Evolutionary conservation across 2,329 filamentous ascomycete species (phyloP), one percentile per base, ranked within the genome.

Genomic region (Apiospora arundinis): DNA sequence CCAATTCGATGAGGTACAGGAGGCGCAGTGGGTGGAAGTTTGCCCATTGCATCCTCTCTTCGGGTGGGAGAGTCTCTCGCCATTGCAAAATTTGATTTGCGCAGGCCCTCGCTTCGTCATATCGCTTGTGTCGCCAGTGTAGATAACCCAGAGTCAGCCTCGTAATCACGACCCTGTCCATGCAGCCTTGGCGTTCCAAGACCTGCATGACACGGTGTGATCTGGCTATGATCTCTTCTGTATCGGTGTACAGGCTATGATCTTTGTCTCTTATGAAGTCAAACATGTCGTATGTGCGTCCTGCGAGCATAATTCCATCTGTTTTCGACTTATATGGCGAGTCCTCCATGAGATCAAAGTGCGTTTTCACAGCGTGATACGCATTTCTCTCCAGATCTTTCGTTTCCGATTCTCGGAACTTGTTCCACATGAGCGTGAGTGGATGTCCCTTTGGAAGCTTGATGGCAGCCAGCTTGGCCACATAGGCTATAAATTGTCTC

Each of bases 381-480:
- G 45, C 45, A 49, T 49, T 49, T 11, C 48, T 49, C 46, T 40
- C 45, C 25, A 69, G 2, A 11, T 69, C 67, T 25, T 21, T 11
- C 18, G 48, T 25, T 11, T 40, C 67, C 0, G 67, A 49, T 48
- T 52, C 45, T 37, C 67, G 46, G n/a, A 69, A 23, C 46, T 46
- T 69, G 46, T 49, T 23, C 45, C 46, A 56, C n/a, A 69, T 42
- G 45, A 69, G 28, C 14, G 28, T 42, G 4, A 69, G 46, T 3
- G 67, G 67, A 42, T 69, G 67, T 7, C 67, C 67, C n/a, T 40
- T 46, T 9, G 45, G 45, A 1, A 69, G 67, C 37, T 69, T 69
- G 67, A 69, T 69, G 4, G 37, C 37, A n/a, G 45, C 32, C 46
- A 69, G 23, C 46, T 28, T 37, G 11, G 67, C 48, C 25, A 52